These are phyloP conservation scores for Cystobasidium tubakii DNA, from an alignment of 768 basidiomycete species.

Conservation along the genomic window DNA sequence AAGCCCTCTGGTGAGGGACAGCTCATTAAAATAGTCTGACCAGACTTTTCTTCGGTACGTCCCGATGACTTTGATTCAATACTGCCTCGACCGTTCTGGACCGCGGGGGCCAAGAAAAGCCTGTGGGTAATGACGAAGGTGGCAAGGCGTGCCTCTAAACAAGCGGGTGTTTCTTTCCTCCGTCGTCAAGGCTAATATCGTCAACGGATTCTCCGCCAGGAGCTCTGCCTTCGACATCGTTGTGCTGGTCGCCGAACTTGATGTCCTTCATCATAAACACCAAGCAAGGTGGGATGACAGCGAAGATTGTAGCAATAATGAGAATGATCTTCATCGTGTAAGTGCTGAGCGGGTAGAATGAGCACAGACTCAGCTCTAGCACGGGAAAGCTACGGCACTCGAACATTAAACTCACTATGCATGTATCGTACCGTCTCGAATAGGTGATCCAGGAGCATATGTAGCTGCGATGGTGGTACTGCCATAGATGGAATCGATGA, in stretches of 20 bases:
- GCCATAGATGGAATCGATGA: slow-evolving; percentile 40
- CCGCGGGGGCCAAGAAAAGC: too few relatives aligned
- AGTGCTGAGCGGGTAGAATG: slow-evolving; percentile 16
- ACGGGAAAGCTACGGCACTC: not conserved
- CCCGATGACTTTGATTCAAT: too few relatives aligned
- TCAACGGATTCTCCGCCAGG: slow-evolving; percentile 34
- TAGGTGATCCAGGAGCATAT: slow-evolving; percentile 52
- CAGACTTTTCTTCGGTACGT: too few relatives aligned
- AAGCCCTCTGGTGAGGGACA: too few relatives aligned
- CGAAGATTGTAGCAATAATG: slow-evolving; percentile 56
- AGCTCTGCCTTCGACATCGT: slow-evolving; percentile 58
- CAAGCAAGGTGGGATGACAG: slow-evolving; percentile 59
- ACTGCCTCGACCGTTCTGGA: too few relatives aligned
- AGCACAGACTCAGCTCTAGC: not conserved
- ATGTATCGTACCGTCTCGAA: slow-evolving; percentile 61
- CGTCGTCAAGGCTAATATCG: not conserved
- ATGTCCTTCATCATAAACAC: slow-evolving; percentile 62
- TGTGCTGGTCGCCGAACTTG: slow-evolving; percentile 65
- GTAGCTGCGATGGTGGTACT: slow-evolving; percentile 55
- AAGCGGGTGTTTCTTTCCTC: not conserved
- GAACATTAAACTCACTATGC: slow-evolving; percentile 44
- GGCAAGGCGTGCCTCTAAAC: not conserved
- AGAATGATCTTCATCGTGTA: slow-evolving; percentile 52
- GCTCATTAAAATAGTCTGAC: too few relatives aligned
- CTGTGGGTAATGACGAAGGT: not conserved